Conservation (phyloP, 306 rosid species). For the Casuarina equisetifolia region DNA sequence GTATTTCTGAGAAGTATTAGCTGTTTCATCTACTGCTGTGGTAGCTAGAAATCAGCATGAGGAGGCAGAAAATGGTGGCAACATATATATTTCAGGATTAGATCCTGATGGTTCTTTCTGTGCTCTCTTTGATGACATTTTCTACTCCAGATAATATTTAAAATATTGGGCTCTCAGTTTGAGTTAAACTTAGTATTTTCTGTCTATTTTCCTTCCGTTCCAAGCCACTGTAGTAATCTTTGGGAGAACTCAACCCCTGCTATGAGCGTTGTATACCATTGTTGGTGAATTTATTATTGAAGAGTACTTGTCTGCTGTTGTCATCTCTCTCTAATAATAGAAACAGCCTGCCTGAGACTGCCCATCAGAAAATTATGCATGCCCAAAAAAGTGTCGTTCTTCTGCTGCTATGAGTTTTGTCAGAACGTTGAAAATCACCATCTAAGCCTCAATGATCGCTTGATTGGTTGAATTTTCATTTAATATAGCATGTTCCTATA, state of each 20-base stretch:
- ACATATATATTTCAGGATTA: too few relatives aligned
- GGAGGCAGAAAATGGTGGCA: too few relatives aligned
- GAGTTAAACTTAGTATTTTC: too few relatives aligned
- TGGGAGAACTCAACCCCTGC: too few relatives aligned
- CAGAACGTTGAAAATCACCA: constrained; percentile 1
- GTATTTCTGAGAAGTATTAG: background rate
- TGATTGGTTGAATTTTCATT: background rate
- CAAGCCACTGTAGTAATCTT: too few relatives aligned
- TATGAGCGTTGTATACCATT: too few relatives aligned
- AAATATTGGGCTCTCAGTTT: too few relatives aligned
- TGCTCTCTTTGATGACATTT: background rate
- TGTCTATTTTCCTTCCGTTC: too few relatives aligned
- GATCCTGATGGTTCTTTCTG: background rate
- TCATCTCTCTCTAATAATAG: background rate
- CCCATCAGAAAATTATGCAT: background rate
- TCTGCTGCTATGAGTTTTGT: background rate
- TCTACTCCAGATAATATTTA: background rate
- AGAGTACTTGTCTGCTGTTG: too few relatives aligned
- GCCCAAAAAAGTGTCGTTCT: background rate
- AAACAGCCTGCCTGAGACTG: background rate
- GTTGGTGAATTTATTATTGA: too few relatives aligned
- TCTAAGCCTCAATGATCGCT: background rate
- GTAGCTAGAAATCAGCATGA: too few relatives aligned
- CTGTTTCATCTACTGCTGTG: too few relatives aligned
- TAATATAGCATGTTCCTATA: constrained; percentile 1